These are phyloP conservation scores for Saksenaea vasiformis DNA, from an alignment of 371 early-diverging fungal species.

Conservation along the genomic window DNA sequence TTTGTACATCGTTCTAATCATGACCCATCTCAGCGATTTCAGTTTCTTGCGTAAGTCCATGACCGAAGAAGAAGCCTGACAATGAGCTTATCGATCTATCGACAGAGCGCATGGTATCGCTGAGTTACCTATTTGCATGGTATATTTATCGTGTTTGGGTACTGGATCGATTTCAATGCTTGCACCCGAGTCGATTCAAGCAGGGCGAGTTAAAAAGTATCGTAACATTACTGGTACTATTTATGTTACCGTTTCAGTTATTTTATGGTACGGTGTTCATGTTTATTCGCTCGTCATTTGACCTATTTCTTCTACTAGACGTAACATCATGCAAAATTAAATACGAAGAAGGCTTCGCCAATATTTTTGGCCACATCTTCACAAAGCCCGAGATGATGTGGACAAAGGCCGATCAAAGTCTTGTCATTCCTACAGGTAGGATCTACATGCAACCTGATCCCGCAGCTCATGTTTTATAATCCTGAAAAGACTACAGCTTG, in stretches of 20 bases:
- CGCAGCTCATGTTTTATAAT: not conserved
- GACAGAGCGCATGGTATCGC: slow-evolving; percentile 44
- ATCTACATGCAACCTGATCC: not conserved
- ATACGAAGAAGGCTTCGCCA: slow-evolving; percentile 51
- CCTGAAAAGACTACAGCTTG: slow-evolving; percentile 20
- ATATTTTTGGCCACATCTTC: slow-evolving; percentile 30
- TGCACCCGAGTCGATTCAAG: slow-evolving; percentile 33
- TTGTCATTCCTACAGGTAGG: slow-evolving; percentile 46
- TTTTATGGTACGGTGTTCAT: slow-evolving; percentile 36
- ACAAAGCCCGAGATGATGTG: slow-evolving; percentile 46
- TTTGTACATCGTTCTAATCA: slow-evolving; percentile 3
- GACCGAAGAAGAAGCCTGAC: not conserved
- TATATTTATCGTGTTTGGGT: slow-evolving; percentile 42
- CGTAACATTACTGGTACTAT: slow-evolving; percentile 41
- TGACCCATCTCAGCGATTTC: slow-evolving; percentile 19
- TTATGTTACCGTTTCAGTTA: slow-evolving; percentile 54
- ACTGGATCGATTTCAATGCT: slow-evolving; percentile 38
- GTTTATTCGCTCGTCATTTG: not conserved
- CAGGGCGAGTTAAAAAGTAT: slow-evolving; percentile 53
- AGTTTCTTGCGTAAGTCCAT: slow-evolving; percentile 17
- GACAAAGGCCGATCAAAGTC: slow-evolving; percentile 39
- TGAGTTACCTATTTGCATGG: slow-evolving; percentile 41
- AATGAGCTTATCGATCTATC: not conserved
- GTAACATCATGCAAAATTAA: slow-evolving; percentile 49
- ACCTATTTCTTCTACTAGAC: slow-evolving; percentile 18